A percentile compares a stretch with the other conserved stretches of the same genome.
These are phyloP conservation scores for Ceratobasidium sp. DNA, from an alignment of 1,284 basidiomycete genomes.

Conservation along the genomic window DNA sequence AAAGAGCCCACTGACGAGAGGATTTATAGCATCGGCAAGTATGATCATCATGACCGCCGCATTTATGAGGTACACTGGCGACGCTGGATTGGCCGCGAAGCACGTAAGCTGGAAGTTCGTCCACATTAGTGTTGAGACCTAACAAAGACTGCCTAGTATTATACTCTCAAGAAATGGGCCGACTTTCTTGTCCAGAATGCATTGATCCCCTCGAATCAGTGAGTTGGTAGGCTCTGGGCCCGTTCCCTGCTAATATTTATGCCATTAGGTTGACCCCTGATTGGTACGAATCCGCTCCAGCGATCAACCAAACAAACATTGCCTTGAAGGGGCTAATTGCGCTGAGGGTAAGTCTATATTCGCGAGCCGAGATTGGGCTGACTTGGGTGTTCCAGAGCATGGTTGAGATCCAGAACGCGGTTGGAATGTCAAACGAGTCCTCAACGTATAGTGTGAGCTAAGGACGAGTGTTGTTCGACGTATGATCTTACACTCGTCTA, in stretches of 20 bases:
- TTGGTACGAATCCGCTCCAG: slow-evolving; percentile 7
- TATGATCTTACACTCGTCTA: not conserved
- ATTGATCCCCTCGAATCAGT: slow-evolving; percentile 8
- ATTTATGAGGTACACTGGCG: slow-evolving; percentile 25
- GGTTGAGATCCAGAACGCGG: slow-evolving; percentile 30
- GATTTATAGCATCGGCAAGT: not conserved
- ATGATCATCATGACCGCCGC: slow-evolving; percentile 24
- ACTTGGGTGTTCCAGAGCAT: slow-evolving; percentile 2
- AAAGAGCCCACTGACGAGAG: not conserved
- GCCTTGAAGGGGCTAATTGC: slow-evolving; percentile 28
- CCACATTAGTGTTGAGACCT: not conserved
- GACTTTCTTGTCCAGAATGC: slow-evolving; percentile 11
- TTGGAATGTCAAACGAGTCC: slow-evolving; percentile 30
- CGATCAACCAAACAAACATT: slow-evolving; percentile 22
- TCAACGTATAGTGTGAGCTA: slow-evolving; percentile 13
- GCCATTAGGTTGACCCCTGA: slow-evolving; percentile 7
- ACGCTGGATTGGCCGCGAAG: slow-evolving; percentile 16
- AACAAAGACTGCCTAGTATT: not conserved
- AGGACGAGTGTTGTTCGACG: too few relatives aligned
- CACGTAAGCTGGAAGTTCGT: not conserved
- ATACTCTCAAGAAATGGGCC: slow-evolving; percentile 30
- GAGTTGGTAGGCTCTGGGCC: not conserved
- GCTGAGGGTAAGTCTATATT: not conserved
- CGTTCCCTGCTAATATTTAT: not conserved
- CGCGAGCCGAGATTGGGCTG: not conserved